Percentiles rank a stretch among this genome's conserved stretches.
Evolutionary conservation across 2,329 filamentous ascomycete species (phyloP).

Genomic region (Trichoderma hamatum): DNA sequence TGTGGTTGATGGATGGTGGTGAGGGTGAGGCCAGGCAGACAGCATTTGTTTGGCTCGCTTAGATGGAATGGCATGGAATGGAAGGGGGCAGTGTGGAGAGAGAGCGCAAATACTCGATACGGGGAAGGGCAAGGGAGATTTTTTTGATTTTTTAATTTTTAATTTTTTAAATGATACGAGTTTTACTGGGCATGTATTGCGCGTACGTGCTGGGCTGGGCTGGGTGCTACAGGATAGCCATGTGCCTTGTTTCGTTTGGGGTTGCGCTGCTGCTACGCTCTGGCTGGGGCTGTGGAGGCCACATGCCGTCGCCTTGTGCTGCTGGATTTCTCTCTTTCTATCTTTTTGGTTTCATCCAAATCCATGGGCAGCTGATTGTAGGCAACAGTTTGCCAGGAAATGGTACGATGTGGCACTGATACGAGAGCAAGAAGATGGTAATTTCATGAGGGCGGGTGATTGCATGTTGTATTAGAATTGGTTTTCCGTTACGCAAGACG

Average conservation of each 20-base stretch:
- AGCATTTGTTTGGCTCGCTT: slow-evolving; percentile 19
- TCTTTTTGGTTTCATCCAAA: background rate
- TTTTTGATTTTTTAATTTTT: background rate
- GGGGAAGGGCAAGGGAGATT: background rate
- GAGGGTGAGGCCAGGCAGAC: background rate
- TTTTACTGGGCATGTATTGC: background rate
- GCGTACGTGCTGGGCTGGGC: no score
- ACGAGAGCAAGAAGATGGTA: background rate
- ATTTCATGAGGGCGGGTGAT: background rate
- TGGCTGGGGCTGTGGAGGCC: background rate
- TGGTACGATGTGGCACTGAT: background rate
- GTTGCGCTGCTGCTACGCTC: slow-evolving; percentile 15
- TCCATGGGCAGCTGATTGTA: background rate
- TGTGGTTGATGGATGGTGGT: background rate
- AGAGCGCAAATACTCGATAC: background rate
- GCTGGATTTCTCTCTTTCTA: background rate
- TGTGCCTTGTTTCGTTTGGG: background rate
- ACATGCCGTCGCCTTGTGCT: slow-evolving; percentile 4
- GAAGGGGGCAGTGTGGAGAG: background rate
- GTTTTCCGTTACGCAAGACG: background rate
- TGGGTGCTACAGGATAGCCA: background rate
- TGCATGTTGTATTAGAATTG: background rate
- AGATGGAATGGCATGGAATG: slow-evolving; percentile 19
- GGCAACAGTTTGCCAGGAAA: background rate
- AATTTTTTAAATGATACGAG: background rate